These are phyloP conservation scores for Botrytis deweyae DNA, from an alignment of 2,329 filamentous ascomycete species.

Conservation along the genomic window DNA sequence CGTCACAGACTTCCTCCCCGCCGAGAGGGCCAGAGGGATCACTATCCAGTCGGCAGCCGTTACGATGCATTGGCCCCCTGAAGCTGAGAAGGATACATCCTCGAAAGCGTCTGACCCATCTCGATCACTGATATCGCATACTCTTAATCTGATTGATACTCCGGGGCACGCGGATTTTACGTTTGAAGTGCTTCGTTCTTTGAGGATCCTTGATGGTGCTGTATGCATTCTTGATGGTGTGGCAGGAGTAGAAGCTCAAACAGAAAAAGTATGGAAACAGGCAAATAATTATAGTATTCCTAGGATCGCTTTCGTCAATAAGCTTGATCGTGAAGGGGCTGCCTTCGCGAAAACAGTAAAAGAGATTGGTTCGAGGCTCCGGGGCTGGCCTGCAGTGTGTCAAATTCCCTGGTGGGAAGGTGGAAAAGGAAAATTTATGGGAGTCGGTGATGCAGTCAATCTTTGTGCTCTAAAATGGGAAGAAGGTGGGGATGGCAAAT, in stretches of 20 bases:
- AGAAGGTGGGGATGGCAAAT: slow-evolving; percentile 63
- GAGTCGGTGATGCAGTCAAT: slow-evolving; percentile 80
- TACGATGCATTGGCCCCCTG: slow-evolving; percentile 86
- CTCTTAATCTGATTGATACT: slow-evolving; percentile 91
- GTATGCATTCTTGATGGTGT: slow-evolving; percentile 93
- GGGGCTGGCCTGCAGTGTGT: slow-evolving; percentile 85
- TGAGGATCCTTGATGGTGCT: slow-evolving; percentile 83
- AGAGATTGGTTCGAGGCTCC: slow-evolving; percentile 77
- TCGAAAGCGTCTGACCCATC: slow-evolving; percentile 42
- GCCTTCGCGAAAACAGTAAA: slow-evolving; percentile 81
- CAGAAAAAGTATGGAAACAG: slow-evolving; percentile 92
- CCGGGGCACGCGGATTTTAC: slow-evolving; percentile 97
- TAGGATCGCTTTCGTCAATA: slow-evolving; percentile 78
- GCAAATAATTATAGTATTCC: slow-evolving; percentile 85
- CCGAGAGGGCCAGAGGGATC: slow-evolving; percentile 88
- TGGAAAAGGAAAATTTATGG: slow-evolving; percentile 70
- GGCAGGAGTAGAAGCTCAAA: slow-evolving; percentile 93
- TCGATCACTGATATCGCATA: slow-evolving; percentile 59
- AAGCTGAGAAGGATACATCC: slow-evolving; percentile 28
- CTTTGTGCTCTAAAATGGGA: slow-evolving; percentile 74
- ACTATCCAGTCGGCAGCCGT: slow-evolving; percentile 98
- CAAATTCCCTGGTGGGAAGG: slow-evolving; percentile 92
- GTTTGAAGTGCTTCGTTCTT: slow-evolving; percentile 89
- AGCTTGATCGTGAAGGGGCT: slow-evolving; percentile 79
- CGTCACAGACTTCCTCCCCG: slow-evolving; percentile 92